Conservation (phyloP, 495 filamentous ascomycete genomes). For the Penicillium manginii region DNA sequence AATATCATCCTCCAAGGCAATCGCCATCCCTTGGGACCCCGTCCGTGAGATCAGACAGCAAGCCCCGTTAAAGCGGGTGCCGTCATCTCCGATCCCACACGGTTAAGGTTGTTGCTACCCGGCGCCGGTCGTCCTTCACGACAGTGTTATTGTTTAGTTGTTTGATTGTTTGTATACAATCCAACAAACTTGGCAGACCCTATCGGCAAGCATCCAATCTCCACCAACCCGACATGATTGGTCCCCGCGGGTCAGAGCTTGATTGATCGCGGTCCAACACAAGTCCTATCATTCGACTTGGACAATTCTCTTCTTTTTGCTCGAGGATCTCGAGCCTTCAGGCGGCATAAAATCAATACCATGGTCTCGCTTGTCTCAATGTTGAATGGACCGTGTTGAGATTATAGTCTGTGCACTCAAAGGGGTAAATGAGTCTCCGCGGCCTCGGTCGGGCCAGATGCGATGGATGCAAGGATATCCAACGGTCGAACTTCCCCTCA, state of each 20-base stretch:
- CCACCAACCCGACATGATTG: background rate
- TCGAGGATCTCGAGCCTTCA: background rate
- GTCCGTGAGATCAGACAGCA: constrained; percentile 12
- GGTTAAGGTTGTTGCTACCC: background rate
- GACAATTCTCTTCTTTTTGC: background rate
- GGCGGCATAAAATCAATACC: background rate
- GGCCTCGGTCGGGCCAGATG: constrained; percentile 5
- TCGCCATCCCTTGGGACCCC: constrained; percentile 6
- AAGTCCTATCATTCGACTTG: background rate
- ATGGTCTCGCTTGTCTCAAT: background rate
- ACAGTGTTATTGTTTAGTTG: constrained; percentile 3
- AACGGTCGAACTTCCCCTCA: constrained; percentile 5
- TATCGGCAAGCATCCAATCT: background rate
- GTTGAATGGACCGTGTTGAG: background rate
- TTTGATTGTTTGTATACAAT: constrained; percentile 7
- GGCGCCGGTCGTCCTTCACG: constrained; percentile 2
- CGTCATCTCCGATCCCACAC: background rate
- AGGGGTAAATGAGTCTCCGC: constrained; percentile 1
- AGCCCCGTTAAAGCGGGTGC: background rate
- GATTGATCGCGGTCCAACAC: background rate
- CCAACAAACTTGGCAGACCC: background rate
- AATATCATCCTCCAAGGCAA: constrained; percentile 4
- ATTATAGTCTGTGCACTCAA: background rate
- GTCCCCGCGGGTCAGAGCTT: background rate
- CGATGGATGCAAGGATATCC: constrained; percentile 12